These are phyloP conservation scores for Umbelopsis ramanniana DNA, from an alignment of 192 early-diverging fungal genomes.

Conservation along the genomic window DNA sequence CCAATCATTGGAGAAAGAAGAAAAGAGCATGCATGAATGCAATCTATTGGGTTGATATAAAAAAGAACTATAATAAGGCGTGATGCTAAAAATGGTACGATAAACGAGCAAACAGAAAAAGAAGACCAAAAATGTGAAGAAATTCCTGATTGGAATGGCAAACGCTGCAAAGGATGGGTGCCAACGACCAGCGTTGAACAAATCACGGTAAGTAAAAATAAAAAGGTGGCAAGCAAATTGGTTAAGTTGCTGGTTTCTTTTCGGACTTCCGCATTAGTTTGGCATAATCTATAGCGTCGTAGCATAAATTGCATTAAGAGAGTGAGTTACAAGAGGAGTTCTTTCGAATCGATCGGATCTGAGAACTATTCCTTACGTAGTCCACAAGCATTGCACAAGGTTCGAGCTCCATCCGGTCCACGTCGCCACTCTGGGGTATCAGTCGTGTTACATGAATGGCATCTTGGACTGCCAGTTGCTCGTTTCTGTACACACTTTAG, in stretches of 20 bases:
- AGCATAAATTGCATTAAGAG: no score
- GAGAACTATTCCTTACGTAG: conserved; percentile 61
- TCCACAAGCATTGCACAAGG: conserved; percentile 96
- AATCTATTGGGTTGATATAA: neutral
- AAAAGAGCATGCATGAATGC: neutral
- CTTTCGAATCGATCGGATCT: neutral
- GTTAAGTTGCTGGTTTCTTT: neutral
- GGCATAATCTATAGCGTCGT: conserved; percentile 25
- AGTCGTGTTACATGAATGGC: conserved; percentile 81
- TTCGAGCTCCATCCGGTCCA: conserved; percentile 89
- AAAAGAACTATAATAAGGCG: no score
- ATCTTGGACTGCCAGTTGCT: conserved; percentile 67
- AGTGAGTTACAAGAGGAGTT: no score
- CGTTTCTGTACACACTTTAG: conserved; percentile 41
- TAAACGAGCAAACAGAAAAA: no score
- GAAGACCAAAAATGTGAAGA: no score
- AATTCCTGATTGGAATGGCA: neutral
- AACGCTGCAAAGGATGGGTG: neutral
- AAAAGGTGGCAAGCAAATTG: neutral
- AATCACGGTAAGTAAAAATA: neutral
- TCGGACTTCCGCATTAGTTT: conserved; percentile 30
- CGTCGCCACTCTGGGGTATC: conserved; percentile 96
- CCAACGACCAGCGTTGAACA: conserved; percentile 2
- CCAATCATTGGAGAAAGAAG: neutral
- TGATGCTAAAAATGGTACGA: no score